Evolutionary conservation across 176 grass and related monocot species (phyloP).

Genomic region (Musa schizocarpa): DNA sequence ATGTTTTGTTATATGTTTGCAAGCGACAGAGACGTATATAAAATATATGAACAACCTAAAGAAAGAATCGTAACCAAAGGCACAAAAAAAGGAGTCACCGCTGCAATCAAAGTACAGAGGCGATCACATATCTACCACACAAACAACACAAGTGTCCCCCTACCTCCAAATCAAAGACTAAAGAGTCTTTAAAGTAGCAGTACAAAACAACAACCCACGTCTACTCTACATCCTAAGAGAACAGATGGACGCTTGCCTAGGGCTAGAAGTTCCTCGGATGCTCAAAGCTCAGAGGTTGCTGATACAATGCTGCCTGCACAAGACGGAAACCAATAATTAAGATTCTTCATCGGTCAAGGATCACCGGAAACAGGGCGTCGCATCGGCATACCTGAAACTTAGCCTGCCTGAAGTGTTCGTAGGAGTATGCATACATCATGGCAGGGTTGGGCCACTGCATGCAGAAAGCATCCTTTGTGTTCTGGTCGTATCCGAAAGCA

Average conservation of each 20-base stretch:
- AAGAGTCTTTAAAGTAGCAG: neutral
- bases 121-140: too few relatives aligned
- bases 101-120: too few relatives aligned
- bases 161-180: neutral
- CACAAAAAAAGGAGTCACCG: too few relatives aligned
- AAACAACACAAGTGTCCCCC: neutral
- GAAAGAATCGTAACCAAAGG: too few relatives aligned
- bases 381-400: constrained; percentile 54
- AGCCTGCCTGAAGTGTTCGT: constrained; percentile 52
- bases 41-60: too few relatives aligned
- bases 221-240: neutral
- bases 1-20: too few relatives aligned
- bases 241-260: neutral
- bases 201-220: neutral
- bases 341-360: neutral
- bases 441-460: constrained; percentile 58
- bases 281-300: constrained; percentile 60
- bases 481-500: constrained; percentile 28
- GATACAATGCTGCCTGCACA: constrained; percentile 77
- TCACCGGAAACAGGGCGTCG: neutral
- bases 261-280: constrained; percentile 42
- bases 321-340: neutral
- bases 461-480: constrained; percentile 47
- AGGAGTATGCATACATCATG: constrained; percentile 84
- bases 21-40: too few relatives aligned